Evolutionary conservation across 306 rosid species (phyloP).

Genomic region (Datisca glomerata): DNA sequence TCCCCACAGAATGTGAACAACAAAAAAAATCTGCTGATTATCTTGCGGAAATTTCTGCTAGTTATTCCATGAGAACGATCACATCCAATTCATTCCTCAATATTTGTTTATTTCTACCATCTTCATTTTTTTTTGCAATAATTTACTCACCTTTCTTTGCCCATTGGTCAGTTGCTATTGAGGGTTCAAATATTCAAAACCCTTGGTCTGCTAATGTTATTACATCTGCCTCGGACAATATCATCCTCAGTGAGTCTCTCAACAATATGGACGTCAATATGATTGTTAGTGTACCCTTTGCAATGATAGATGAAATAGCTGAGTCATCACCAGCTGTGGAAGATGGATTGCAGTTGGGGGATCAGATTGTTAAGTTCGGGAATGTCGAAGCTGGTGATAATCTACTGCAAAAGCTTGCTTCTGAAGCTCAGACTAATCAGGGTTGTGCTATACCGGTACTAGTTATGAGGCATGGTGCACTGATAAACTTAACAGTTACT

Average conservation of each 20-base stretch:
- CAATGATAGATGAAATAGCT: constrained; percentile 79
- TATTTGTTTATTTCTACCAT: too few species aligned
- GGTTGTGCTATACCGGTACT: constrained; percentile 41
- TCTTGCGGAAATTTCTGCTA: too few species aligned
- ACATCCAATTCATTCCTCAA: too few species aligned
- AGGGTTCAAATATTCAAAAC: constrained; percentile 28
- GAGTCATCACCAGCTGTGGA: constrained; percentile 86
- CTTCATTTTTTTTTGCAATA: too few species aligned
- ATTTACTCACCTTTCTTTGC: constrained; percentile 4
- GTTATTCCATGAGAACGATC: too few species aligned
- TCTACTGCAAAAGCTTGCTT: constrained; percentile 56
- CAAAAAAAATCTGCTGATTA: too few species aligned
- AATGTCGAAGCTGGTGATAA: constrained; percentile 70
- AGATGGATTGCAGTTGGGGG: constrained; percentile 87
- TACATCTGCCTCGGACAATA: constrained; percentile 31
- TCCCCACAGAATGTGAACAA: too few species aligned
- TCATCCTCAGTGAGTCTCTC: constrained; percentile 22
- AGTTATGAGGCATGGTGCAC: constrained; percentile 64
- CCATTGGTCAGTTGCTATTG: constrained; percentile 22
- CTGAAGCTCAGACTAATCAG: constrained; percentile 59
- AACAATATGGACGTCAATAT: constrained; percentile 46
- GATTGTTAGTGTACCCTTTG: constrained; percentile 55
- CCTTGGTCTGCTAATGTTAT: constrained; percentile 19
- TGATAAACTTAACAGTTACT: constrained; percentile 48
- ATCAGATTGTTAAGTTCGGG: constrained; percentile 81